Evolutionary conservation across 768 basidiomycete genomes (phyloP), one percentile per base, ranked within the genome.

Genomic region (Rossbeevera mucosa): DNA sequence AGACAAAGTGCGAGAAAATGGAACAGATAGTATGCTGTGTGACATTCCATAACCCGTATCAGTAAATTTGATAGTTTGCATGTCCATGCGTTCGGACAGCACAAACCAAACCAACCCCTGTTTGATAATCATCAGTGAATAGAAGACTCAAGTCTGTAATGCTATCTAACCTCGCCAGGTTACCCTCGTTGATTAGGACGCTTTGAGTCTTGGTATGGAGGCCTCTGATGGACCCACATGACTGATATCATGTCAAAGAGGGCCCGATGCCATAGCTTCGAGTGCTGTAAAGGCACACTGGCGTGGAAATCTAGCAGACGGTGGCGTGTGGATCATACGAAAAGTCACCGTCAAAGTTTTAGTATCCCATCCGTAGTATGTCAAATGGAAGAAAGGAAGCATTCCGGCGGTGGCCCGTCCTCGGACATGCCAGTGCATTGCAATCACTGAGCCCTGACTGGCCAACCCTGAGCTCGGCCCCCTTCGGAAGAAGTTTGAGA

Each of bases 281-380:
- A 25, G 25, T 16, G 43, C 16, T 14, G 22, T 8, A 16, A 16
- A 5, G 18, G 4, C 36, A 38, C n/a, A 38, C 18, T 18, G 18
- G 5, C 36, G 5, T 38, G 33, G 11, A 26, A 38, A 36, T 2
- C 16, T n/a, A n/a, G 8, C 8, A 36, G n/a, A 36, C 25, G 7
- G 4, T 36, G 5, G 36, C 12, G 36, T 5, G 33, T 36, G 14
- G 33, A 36, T 18, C n/a, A 36, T 36, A 18, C 9, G 33, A 36
- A n/a, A 36, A 36, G 33, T 20, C 11, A 11, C 11, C 36, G n/a
- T 38, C 18, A 38, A 38, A 38, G 36, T 38, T 12, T 21, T 9
- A 24, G 16, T 46, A 8, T 26, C 45, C 55, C 30, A 42, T 43
- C 25, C 13, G 28, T 24, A 44, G 47, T 28, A 54, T 30, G 54